A percentile compares a stretch with the other conserved stretches of the same genome.
Conservation (phyloP, 2,329 filamentous ascomycete species). For the Epichloe festucae region DNA sequence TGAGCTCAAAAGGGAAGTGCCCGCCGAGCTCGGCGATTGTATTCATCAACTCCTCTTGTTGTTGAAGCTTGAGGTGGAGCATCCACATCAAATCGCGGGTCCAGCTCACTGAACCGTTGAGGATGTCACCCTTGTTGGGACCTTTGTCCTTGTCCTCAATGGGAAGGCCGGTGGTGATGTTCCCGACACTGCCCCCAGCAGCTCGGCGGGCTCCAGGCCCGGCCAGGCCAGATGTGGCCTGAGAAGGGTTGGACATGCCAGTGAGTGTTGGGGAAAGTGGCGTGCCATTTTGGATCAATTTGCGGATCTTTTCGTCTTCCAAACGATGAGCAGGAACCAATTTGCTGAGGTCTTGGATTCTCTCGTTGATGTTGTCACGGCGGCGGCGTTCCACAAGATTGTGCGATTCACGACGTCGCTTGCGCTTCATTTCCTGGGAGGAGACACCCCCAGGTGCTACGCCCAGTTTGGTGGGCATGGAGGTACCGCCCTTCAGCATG, state of each 20-base stretch:
- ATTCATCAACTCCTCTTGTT: conserved; percentile 77
- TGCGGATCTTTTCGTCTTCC: conserved; percentile 93
- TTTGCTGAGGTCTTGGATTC: conserved; percentile 91
- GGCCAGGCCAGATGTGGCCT: conserved; percentile 76
- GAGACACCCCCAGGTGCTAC: conserved; percentile 44
- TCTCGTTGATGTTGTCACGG: conserved; percentile 96
- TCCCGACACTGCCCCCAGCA: conserved; percentile 54
- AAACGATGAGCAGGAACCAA: conserved; percentile 84
- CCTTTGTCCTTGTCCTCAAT: conserved; percentile 97
- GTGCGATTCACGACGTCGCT: conserved; percentile 83
- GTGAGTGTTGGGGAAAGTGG: conserved; percentile 74
- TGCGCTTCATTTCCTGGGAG: conserved; percentile 85
- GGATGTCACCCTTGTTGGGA: conserved; percentile 95
- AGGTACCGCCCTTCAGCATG: conserved; percentile 75
- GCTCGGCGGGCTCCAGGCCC: conserved; percentile 74
- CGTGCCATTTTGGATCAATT: conserved; percentile 85
- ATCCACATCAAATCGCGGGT: conserved; percentile 97
- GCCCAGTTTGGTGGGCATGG: conserved; percentile 76
- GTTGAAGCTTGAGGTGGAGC: conserved; percentile 75
- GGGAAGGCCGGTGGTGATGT: conserved; percentile 84
- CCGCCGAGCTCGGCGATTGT: conserved; percentile 60
- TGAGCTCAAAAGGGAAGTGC: conserved; percentile 62
- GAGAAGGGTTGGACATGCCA: conserved; percentile 53
- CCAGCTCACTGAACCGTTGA: conserved; percentile 95
- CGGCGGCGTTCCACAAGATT: conserved; percentile 91